phyloP scores from a whole-genome alignment of 1,284 basidiomycete species.

The Exobasidium rhododendri region DNA sequence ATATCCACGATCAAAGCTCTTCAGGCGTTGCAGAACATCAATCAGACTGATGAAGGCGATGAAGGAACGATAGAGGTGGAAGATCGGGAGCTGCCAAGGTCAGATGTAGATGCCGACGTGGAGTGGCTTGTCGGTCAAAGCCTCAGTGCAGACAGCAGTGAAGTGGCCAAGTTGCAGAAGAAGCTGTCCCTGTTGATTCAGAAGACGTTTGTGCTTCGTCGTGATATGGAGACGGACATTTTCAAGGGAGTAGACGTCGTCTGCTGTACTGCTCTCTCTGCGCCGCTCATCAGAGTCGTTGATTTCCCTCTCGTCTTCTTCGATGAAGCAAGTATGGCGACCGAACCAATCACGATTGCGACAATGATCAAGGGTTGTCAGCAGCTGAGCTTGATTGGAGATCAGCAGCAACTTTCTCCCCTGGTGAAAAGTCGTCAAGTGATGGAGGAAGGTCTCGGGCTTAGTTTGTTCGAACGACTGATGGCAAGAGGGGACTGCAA shows the following conservation, averaged over 20 bases:
- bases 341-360: conserved; percentile 65
- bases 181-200: not conserved
- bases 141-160: conserved; percentile 5
- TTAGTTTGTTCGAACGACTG: conserved; percentile 82
- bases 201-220: conserved; percentile 39
- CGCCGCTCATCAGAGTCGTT: conserved; percentile 57
- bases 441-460: conserved; percentile 62
- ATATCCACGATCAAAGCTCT: not conserved
- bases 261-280: conserved; percentile 52
- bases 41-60: conserved; percentile 16
- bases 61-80: not conserved
- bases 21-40: not conserved
- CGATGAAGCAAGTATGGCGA: conserved; percentile 93
- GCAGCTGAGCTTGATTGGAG: conserved; percentile 84
- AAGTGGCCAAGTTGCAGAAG: conserved; percentile 9
- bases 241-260: conserved; percentile 56
- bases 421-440: conserved; percentile 63
- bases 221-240: conserved; percentile 52
- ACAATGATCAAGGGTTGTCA: conserved; percentile 62
- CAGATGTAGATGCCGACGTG: not conserved
- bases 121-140: not conserved
- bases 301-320: conserved; percentile 92
- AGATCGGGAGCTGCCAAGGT: not conserved
- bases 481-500: conserved; percentile 66
- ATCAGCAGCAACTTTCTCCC: conserved; percentile 94